Base-by-base conservation (phyloP, 169 alveolate genomes). In the Pseudocohnilembus persalinus region DNA sequence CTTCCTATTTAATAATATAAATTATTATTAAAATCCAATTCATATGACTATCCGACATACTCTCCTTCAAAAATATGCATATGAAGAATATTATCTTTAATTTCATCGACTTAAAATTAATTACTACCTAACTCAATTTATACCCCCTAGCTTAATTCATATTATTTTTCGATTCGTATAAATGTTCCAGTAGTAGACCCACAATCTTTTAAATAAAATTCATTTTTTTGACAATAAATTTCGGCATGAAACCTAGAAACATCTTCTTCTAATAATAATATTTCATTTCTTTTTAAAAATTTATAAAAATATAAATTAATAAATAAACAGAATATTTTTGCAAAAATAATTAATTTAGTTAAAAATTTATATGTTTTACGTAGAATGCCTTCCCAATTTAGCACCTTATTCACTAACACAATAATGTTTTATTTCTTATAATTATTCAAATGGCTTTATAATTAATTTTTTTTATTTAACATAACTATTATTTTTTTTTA, bases 181-280 rank as follows among this genome's bases (percentile, higher is more conserved):
- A 92, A 92, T 4, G 94, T 82, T 1, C 96, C 96, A 30, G 96
- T 92, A 0, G 96, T 90, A 0, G 91, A 82, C 0, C 96, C 96
- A 33, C 88, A 64, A 34, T 86, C 90, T 81, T 81, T 86, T 0
- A 86, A 31, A 49, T 31, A 86, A 75, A 86, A 86, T 75, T 86
- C 85, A 27, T 80, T 74, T 30, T 86, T 68, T 16, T 74, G 78
- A 86, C 28, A 81, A 27, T 49, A 73, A 15, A 86, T 81, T 75
- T 86, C 90, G 24, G 90, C 90, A 86, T 86, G 90, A 65, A 80
- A 86, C 64, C 90, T 86, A 31, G 84, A 75, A 64, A 86, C 80
- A 25, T 76, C 68, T 63, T 86, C 90, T 29, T 86, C 90, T 27
- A 86, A 75, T 16, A 86, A 79, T 65, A 86, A 81, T 29, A 86